phyloP scores from a whole-genome alignment of 805 yeast genomes.

The Starmerella stigmatis region DNA sequence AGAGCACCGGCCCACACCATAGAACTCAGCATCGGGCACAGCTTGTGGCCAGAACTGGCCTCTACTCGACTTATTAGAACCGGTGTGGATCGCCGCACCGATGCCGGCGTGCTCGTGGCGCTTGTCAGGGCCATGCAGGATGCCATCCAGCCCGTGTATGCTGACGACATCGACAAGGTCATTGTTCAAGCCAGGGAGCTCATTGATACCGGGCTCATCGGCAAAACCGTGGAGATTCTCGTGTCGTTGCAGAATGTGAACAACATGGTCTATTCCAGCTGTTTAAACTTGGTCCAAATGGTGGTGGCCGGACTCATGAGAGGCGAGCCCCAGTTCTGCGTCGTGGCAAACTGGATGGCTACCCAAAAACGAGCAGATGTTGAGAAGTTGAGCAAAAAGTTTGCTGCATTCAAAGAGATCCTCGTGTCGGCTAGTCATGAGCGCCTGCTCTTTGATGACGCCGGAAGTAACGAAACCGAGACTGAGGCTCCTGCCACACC shows the following conservation, averaged over 20 bases:
- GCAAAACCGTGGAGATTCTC: conserved; percentile 34
- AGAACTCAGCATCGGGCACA: not conserved
- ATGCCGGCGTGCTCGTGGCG: conserved; percentile 1
- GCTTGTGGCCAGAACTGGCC: conserved; percentile 6
- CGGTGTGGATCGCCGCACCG: not conserved
- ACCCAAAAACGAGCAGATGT: not conserved
- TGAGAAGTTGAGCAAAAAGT: not conserved
- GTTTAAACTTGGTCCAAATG: conserved; percentile 45
- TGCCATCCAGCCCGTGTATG: conserved; percentile 2
- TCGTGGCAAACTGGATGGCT: not conserved
- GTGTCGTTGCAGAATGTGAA: conserved; percentile 42
- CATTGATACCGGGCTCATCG: conserved; percentile 44
- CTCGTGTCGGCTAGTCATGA: not conserved
- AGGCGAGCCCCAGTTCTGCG: not conserved
- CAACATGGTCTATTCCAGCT: conserved; percentile 62
- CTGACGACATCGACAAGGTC: not conserved
- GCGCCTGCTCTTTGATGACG: too few relatives aligned
- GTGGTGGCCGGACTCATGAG: conserved; percentile 7
- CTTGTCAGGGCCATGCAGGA: conserved; percentile 8
- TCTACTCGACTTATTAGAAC: not conserved
- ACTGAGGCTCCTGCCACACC: too few relatives aligned
- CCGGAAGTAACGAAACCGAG: too few relatives aligned
- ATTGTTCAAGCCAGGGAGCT: conserved; percentile 32
- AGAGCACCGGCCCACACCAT: not conserved
- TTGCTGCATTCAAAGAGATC: not conserved